Evolutionary conservation across 352 stramenopile genomes (phyloP).

Genomic region (Globisporangium middletonii): DNA sequence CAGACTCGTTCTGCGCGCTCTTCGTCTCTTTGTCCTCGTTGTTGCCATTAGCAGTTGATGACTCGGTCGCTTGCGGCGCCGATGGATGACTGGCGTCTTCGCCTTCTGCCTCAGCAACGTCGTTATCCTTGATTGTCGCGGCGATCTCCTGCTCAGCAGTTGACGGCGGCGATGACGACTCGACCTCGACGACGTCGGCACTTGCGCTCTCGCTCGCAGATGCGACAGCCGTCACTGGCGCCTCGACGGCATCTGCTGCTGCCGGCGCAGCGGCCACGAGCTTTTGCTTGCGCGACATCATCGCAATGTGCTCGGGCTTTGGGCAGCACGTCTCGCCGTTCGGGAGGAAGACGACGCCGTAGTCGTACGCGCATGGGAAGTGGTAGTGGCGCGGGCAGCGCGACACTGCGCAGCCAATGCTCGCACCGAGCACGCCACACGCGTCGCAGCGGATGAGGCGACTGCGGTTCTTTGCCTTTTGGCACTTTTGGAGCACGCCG

Average conservation of each 20-base stretch:
- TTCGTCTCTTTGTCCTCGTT: background rate
- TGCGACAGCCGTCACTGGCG: background rate
- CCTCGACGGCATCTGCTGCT: background rate
- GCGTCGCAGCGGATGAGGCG: conserved; percentile 88
- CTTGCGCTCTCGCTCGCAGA: background rate
- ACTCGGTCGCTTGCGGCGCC: background rate
- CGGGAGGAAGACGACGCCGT: conserved; percentile 59
- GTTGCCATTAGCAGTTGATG: background rate
- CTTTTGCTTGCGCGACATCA: conserved; percentile 30
- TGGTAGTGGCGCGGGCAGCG: conserved; percentile 91
- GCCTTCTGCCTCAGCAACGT: no score
- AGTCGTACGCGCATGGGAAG: conserved; percentile 88
- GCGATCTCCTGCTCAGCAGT: no score
- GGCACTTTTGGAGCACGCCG: conserved; percentile 77
- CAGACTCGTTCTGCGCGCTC: background rate
- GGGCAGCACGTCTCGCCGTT: conserved; percentile 70
- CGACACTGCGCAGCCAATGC: conserved; percentile 84
- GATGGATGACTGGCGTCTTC: no score
- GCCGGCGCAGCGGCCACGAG: background rate
- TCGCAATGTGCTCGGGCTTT: conserved; percentile 38
- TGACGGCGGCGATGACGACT: no score
- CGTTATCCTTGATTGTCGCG: no score
- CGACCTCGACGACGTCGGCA: no score
- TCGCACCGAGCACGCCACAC: conserved; percentile 88
- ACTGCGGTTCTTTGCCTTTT: conserved; percentile 85